Conservation (phyloP, 139 green algal species). For the Chlamydomonas sp. region DNA sequence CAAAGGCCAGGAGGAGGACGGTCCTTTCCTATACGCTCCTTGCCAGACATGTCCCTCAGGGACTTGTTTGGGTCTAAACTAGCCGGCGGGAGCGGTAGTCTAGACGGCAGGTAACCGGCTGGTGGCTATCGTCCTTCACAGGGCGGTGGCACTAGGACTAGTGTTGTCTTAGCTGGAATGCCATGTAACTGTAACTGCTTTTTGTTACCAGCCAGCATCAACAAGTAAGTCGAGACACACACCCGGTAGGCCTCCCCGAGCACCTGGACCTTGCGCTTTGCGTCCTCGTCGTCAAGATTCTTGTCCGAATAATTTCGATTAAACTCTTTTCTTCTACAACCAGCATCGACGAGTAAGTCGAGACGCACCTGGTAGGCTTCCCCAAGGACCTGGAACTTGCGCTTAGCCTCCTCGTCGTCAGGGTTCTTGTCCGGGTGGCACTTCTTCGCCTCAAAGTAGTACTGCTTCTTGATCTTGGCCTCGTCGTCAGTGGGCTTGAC, state of each 20-base stretch:
- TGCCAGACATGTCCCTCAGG: no score
- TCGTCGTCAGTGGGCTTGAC: no score
- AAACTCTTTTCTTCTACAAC: neutral
- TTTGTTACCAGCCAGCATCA: neutral
- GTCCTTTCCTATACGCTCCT: no score
- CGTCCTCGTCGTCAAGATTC: conserved; percentile 70
- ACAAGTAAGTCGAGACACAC: conserved; percentile 42
- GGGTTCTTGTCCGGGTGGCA: conserved; percentile 86
- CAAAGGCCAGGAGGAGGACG: no score
- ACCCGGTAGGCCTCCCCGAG: conserved; percentile 69
- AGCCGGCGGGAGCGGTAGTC: no score
- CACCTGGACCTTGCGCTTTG: conserved; percentile 76
- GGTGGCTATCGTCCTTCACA: no score
- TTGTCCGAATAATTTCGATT: conserved; percentile 69
- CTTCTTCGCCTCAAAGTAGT: conserved; percentile 82
- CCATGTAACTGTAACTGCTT: no score
- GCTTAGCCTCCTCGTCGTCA: conserved; percentile 62
- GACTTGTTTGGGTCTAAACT: no score
- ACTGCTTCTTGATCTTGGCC: conserved; percentile 81
- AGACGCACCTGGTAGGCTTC: conserved; percentile 84
- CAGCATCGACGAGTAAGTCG: conserved; percentile 3
- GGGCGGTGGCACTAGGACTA: no score
- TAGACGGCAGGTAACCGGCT: no score
- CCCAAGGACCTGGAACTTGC: conserved; percentile 77
- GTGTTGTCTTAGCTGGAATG: no score